Evolutionary conservation across 2,329 filamentous ascomycete species (phyloP), one percentile per base, ranked within the genome.

Genomic region (Hansfordia pulvinata): DNA sequence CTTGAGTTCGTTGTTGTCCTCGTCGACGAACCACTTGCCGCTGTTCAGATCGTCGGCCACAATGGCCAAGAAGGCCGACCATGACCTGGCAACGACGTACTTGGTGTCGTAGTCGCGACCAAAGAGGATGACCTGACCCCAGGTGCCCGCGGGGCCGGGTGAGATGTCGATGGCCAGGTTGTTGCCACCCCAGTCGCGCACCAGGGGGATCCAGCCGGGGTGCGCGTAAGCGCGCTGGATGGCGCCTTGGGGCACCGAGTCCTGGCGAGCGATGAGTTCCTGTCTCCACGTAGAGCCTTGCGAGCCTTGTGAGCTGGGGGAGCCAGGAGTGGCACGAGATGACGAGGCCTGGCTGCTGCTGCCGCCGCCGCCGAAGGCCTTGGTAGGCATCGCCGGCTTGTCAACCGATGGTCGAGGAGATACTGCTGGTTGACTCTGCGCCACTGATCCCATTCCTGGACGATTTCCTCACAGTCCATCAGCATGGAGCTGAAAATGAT

Each of bases 71-170:
- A 98, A 86, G 8, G 78, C 69, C 10, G 76, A 72, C 90, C 90
- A 98, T 1, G 88, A 96, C 34, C 82, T 75, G 17, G 90, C 82
- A 30, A 98, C 69, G 6, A 98, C 90, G 47, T 93, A 98, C 59
- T 98, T 98, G 54, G 83, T 93, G 49, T 98, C 90, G 54, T 93
- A 98, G 57, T 98, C 90, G 33, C 90, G 83, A 26, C 90, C 90
- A 50, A 93, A 94, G 34, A 98, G 68, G 43, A 98, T 93, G 38
- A 98, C 74, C 51, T 98, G 90, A 28, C 90, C 90, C 88, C 90
- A 98, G 49, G 76, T 80, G 20, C 90, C 90, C 24, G 71, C 69
- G 8, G 88, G 83, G 3, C 90, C 90, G 13, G 90, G 90, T 6
- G 86, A 83, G 31, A 98, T 63, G 52, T 98, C 90, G 24, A 94